Base-by-base conservation (phyloP, 768 basidiomycete genomes). In the Boletus tylopilopsis region DNA sequence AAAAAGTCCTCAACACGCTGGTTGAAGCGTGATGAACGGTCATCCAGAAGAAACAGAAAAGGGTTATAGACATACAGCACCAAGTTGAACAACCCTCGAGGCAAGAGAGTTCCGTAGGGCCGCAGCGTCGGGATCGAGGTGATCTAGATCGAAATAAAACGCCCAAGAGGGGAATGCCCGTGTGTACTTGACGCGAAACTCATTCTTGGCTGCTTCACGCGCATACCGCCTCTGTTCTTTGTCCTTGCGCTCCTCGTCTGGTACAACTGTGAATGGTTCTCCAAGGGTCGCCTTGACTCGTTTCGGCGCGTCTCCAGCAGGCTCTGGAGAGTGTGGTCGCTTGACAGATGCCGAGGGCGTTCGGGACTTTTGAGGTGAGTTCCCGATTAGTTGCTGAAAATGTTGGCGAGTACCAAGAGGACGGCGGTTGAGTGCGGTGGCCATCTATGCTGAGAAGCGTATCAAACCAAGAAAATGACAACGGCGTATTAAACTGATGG, bases 1-100 rank as follows among this genome's bases (percentile, higher is more conserved):
- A 97, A 94, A 76, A 96, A 96, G 53, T 84, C 79, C 42, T 95
- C 91, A 48, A 92, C 79, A 48, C 74, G 76, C 96, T 98, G 61
- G 30, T 50, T 18, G 43, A 37, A 42, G 35, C 15, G n/a, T 37
- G 43, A 44, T 45, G 22, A 42, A 50, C 52, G 29, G 29, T 35
- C 41, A 25, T 44, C 19, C 11, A 42, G 22, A 47, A 42, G 24
- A 47, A 19, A 39, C 27, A 23, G 44, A 32, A 42, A 24, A 25
- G n/a, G 24, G 40, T 22, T 19, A 25, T 35, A 15, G 38, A 79
- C 90, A 60, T 68, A 98, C 95, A 53, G 82, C 87, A 54, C 89
- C 88, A 54, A 96, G 78, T 35, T 78, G 76, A 30, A 68, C 59
- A 29, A 95, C 81, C 56, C 79, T 76, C 33, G 73, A 64, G 53